A percentile compares a stretch with the other conserved stretches of the same genome.
phyloP scores from a whole-genome alignment of 2,329 filamentous ascomycete species.

The Pseudocercospora fuligena region DNA sequence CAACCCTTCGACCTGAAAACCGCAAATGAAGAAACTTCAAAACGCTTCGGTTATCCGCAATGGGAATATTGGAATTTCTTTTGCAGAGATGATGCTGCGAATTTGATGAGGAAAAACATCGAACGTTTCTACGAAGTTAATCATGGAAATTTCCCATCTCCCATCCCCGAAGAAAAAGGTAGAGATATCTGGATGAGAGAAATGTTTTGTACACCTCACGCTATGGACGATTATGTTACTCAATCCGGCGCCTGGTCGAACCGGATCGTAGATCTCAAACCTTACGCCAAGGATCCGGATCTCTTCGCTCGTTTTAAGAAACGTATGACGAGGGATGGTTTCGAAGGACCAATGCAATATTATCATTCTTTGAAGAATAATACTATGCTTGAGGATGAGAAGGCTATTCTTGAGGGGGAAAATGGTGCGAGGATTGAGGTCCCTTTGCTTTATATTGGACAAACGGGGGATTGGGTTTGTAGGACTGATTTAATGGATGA shows the following conservation, averaged over 20 bases:
- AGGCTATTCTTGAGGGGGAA: constrained; percentile 31
- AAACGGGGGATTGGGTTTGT: constrained; percentile 38
- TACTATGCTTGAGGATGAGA: constrained; percentile 37
- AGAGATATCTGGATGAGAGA: constrained; percentile 40
- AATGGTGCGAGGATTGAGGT: constrained; percentile 37
- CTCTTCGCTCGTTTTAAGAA: constrained; percentile 42
- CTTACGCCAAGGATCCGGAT: constrained; percentile 42
- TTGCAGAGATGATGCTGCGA: constrained; percentile 32
- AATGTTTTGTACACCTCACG: constrained; percentile 45
- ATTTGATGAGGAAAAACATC: constrained; percentile 31
- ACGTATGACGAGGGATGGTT: constrained; percentile 39
- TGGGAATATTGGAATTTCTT: constrained; percentile 57
- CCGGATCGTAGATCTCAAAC: constrained; percentile 35
- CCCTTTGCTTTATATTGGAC: constrained; percentile 41
- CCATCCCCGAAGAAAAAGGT: constrained; percentile 31
- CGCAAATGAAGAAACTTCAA: constrained; percentile 40
- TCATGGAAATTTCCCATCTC: constrained; percentile 31
- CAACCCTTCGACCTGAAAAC: constrained; percentile 46
- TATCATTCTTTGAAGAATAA: constrained; percentile 42
- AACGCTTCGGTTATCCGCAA: constrained; percentile 45
- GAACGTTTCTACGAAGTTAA: constrained; percentile 35
- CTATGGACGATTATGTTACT: constrained; percentile 42
- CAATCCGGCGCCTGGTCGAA: constrained; percentile 27
- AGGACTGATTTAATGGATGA: constrained; percentile 32
- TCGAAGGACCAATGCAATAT: constrained; percentile 45